A percentile compares a stretch with the other conserved stretches of the same genome.
These are phyloP conservation scores for Verbascum thapsus DNA, from an alignment of 257 asterid genomes.

Conservation along the genomic window DNA sequence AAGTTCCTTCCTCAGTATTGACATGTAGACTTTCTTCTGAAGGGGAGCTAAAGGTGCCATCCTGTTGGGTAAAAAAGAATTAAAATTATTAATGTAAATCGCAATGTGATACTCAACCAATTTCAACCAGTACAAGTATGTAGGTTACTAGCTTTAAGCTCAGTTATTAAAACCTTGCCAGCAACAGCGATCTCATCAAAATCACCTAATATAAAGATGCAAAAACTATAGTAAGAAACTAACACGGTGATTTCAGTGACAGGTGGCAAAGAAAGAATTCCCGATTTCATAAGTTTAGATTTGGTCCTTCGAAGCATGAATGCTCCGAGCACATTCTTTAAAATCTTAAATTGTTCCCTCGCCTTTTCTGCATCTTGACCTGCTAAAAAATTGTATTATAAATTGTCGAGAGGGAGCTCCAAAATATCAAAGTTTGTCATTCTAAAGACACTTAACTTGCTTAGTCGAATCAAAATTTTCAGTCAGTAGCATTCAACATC, in stretches of 20 bases:
- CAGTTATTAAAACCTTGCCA: conserved; percentile 18
- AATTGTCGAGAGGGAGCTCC: conserved; percentile 23
- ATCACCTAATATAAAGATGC: conserved; percentile 5
- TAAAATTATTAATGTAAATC: conserved; percentile 27
- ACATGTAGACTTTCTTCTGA: conserved; percentile 80
- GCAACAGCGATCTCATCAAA: conserved; percentile 19
- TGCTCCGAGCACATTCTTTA: conserved; percentile 77
- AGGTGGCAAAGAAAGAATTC: conserved; percentile 80
- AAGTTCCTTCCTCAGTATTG: conserved; percentile 87
- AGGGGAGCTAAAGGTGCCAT: conserved; percentile 78
- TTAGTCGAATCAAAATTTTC: conserved; percentile 11
- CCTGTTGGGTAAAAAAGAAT: conserved; percentile 48
- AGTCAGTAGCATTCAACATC: not conserved
- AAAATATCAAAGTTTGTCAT: conserved; percentile 6
- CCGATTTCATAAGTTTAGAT: conserved; percentile 72
- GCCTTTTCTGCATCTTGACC: conserved; percentile 58
- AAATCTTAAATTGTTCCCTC: conserved; percentile 59
- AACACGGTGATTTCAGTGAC: conserved; percentile 87
- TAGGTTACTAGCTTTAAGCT: conserved; percentile 24
- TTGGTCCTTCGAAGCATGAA: conserved; percentile 98
- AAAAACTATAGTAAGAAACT: conserved; percentile 42
- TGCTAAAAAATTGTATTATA: conserved; percentile 35
- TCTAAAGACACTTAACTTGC: conserved; percentile 1
- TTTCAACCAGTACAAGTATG: not conserved
- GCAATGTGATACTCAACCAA: conserved; percentile 4